These are phyloP conservation scores for Diaporthe batatas DNA, from an alignment of 2,329 filamentous ascomycete species.

Conservation along the genomic window DNA sequence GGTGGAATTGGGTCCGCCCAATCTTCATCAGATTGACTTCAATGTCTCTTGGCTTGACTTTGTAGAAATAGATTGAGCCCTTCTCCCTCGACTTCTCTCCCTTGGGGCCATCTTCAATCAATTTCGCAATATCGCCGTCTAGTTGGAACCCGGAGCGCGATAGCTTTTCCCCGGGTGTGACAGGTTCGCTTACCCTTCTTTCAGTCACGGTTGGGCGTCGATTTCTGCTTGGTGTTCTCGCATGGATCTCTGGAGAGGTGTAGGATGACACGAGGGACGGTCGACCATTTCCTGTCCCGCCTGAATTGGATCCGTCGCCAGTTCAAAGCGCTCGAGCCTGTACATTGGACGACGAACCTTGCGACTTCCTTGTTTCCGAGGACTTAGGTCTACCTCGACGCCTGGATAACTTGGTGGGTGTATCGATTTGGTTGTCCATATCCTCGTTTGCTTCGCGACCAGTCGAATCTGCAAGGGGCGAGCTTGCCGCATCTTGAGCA, in stretches of 20 bases:
- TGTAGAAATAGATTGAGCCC: conserved; percentile 5
- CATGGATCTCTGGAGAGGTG: not conserved
- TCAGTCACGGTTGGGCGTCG: not conserved
- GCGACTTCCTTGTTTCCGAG: not conserved
- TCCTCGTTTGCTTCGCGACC: not conserved
- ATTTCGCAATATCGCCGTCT: not conserved
- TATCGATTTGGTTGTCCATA: not conserved
- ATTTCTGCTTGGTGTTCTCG: not conserved
- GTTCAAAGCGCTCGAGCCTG: not conserved
- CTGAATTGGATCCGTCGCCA: not conserved
- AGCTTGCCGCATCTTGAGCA: not conserved
- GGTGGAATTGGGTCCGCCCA: not conserved
- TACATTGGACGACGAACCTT: not conserved
- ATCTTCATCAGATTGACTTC: not conserved
- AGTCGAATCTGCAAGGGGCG: not conserved
- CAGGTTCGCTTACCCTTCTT: not conserved
- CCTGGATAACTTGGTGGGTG: not conserved
- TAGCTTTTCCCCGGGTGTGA: not conserved
- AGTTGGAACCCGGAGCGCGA: not conserved
- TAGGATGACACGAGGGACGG: not conserved
- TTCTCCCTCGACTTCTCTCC: not conserved
- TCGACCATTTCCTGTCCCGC: not conserved
- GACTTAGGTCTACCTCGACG: not conserved
- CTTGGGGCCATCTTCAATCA: not conserved
- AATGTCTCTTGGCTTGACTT: not conserved